Percentiles rank a stretch among this genome's conserved stretches.
These are phyloP conservation scores for Croton laevigatus DNA, from an alignment of 441 rosid genomes.

Conservation along the genomic window DNA sequence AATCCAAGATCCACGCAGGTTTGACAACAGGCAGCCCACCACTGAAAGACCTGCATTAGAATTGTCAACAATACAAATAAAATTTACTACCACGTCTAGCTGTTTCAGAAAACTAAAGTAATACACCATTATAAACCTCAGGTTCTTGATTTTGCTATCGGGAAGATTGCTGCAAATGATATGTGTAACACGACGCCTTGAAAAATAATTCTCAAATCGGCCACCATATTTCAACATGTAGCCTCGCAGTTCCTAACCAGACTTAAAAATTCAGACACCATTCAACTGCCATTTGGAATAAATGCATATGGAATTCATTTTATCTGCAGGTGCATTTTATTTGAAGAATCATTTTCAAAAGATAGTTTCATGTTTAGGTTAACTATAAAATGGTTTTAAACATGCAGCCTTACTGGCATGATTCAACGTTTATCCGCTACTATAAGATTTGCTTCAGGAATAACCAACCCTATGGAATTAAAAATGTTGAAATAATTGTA, in stretches of 20 bases:
- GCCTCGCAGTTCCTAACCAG: slow-evolving; percentile 61
- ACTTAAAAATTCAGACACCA: slow-evolving; percentile 7
- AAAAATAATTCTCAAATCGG: slow-evolving; percentile 76
- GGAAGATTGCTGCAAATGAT: slow-evolving; percentile 93
- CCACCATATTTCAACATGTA: slow-evolving; percentile 77
- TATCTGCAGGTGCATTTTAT: too few relatives aligned
- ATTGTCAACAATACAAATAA: slow-evolving; percentile 3
- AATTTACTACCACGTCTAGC: slow-evolving; percentile 1
- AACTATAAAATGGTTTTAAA: too few relatives aligned
- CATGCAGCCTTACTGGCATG: too few relatives aligned
- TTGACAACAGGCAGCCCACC: slow-evolving; percentile 90
- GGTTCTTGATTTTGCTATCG: slow-evolving; percentile 77
- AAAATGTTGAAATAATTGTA: too few relatives aligned
- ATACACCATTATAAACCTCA: slow-evolving; percentile 44
- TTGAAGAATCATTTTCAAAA: too few relatives aligned
- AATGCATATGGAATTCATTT: too few relatives aligned
- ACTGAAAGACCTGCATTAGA: slow-evolving; percentile 67
- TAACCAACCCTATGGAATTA: too few relatives aligned
- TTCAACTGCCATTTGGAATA: not conserved
- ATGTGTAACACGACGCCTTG: slow-evolving; percentile 74
- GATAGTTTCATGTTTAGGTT: too few relatives aligned
- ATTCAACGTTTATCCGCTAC: too few relatives aligned
- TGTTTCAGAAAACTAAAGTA: slow-evolving; percentile 9
- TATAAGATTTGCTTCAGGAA: too few relatives aligned
- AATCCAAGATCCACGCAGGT: slow-evolving; percentile 87